Conservation (phyloP, 805 yeast species). For the Metschnikowia drakensbergensis region DNA sequence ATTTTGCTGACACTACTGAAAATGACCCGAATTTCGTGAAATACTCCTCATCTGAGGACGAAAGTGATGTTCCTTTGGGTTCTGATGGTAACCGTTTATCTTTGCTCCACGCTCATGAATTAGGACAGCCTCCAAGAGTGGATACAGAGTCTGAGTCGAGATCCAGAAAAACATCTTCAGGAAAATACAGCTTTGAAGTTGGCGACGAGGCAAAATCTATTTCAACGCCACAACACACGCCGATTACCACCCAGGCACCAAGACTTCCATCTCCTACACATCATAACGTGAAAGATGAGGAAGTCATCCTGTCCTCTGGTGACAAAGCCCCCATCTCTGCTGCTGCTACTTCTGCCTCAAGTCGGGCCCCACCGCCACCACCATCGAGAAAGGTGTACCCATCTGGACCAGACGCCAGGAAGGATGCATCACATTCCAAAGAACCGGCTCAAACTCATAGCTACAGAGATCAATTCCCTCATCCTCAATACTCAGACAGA, state of each 20-base stretch:
- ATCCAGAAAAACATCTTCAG: slow-evolving; percentile 16
- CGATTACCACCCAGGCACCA: slow-evolving; percentile 4
- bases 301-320: neutral
- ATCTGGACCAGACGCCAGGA: slow-evolving; percentile 5
- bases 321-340: neutral
- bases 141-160: slow-evolving; percentile 15
- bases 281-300: neutral
- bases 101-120: slow-evolving; percentile 33
- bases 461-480: slow-evolving; percentile 9
- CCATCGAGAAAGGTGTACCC: slow-evolving; percentile 48
- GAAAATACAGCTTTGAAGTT: slow-evolving; percentile 38
- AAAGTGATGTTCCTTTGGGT: slow-evolving; percentile 25
- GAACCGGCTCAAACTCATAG: neutral
- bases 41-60: slow-evolving; percentile 30
- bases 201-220: slow-evolving; percentile 37
- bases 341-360: neutral
- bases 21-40: slow-evolving; percentile 35
- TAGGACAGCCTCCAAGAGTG: slow-evolving; percentile 21
- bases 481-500: slow-evolving; percentile 13
- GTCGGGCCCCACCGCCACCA: slow-evolving; percentile 48
- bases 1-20: neutral
- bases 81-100: slow-evolving; percentile 25
- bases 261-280: slow-evolving; percentile 1
- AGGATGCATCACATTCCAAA: slow-evolving; percentile 24
- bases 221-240: slow-evolving; percentile 25